A percentile compares a stretch with the other conserved stretches of the same genome.
These are phyloP conservation scores for Inga laurina DNA, from an alignment of 306 rosid species.

Conservation along the genomic window DNA sequence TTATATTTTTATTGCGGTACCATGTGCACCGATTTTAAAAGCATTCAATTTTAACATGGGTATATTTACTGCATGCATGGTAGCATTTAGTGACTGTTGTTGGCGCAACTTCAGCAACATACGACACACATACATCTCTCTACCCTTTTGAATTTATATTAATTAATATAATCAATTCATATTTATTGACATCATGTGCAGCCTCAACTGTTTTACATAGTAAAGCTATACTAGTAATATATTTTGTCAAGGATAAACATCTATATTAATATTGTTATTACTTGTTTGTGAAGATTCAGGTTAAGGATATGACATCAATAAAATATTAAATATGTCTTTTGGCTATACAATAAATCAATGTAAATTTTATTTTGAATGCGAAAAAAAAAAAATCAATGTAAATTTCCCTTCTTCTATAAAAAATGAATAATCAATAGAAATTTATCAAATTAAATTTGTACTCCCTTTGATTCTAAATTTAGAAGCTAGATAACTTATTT, in stretches of 20 bases:
- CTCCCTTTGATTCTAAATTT: no score
- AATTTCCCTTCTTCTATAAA: no score
- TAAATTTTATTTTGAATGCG: no score
- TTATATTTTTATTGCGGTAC: not conserved
- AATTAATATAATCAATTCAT: not conserved
- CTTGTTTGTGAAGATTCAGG: not conserved
- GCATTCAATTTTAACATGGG: constrained; percentile 51
- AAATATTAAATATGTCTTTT: not conserved
- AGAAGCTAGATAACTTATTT: no score
- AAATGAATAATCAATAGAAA: not conserved
- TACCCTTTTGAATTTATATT: constrained; percentile 13
- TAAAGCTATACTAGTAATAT: not conserved
- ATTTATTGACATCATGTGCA: constrained; percentile 46
- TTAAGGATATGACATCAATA: not conserved
- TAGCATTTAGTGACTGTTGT: constrained; percentile 58
- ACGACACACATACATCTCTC: constrained; percentile 47
- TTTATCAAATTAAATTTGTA: not conserved
- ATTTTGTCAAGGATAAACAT: no score
- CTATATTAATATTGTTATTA: not conserved
- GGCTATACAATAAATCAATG: not conserved
- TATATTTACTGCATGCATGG: constrained; percentile 61
- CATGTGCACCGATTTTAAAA: constrained; percentile 49
- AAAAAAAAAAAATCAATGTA: no score
- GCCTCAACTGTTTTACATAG: not conserved
- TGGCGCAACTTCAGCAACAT: constrained; percentile 52